A percentile compares a stretch with the other conserved stretches of the same genome.
Conservation (phyloP, 176 grass and related monocot genomes). For the Carex scoparia region DNA sequence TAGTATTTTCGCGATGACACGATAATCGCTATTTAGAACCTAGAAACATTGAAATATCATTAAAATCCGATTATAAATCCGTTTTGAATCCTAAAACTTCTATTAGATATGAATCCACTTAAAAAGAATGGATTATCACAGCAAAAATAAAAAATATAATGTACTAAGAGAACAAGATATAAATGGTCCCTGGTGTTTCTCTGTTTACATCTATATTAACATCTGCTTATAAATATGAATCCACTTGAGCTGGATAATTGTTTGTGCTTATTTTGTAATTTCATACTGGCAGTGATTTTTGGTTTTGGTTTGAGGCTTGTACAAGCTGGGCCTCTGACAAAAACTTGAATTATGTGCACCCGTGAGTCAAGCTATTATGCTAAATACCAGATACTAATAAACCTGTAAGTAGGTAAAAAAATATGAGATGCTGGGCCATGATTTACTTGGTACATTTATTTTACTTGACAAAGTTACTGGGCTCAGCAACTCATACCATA, state of each 20-base stretch:
- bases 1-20: no score
- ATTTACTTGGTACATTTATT: neutral
- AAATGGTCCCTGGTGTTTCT: neutral
- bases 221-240: no score
- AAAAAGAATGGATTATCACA: no score
- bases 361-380: neutral
- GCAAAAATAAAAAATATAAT: no score
- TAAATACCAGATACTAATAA: neutral
- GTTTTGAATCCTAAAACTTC: no score
- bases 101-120: no score
- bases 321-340: neutral
- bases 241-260: neutral
- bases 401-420: no score
- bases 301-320: neutral
- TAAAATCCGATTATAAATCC: no score
- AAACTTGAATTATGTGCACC: neutral
- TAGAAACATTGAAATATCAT: no score
- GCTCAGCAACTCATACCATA: no score
- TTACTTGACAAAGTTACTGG: neutral
- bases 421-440: neutral
- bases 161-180: neutral
- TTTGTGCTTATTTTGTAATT: neutral
- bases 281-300: neutral
- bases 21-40: no score
- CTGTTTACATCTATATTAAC: neutral